Conservation (phyloP, 208 protist genomes). For the Dictyostelium gargantuum region DNA sequence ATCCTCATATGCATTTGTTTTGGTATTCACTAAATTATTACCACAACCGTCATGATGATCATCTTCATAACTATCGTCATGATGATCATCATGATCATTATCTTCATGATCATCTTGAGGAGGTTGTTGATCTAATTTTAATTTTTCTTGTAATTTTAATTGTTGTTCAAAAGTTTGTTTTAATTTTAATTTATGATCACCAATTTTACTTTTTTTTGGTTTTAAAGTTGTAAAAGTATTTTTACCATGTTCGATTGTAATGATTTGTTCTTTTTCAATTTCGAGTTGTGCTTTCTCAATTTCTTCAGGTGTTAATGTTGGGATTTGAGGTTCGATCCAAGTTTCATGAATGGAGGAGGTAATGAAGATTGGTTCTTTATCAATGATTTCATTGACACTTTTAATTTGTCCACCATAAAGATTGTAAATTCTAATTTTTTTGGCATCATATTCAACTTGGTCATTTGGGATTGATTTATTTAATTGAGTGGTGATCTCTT, state of each 20-base stretch:
- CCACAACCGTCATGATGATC: neutral
- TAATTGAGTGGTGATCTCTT: neutral
- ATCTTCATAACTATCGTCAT: neutral
- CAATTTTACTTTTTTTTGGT: neutral
- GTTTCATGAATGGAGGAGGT: neutral
- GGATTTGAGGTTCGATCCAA: neutral
- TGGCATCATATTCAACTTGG: neutral
- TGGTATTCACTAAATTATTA: too few species aligned
- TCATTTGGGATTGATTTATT: neutral
- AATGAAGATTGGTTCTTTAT: neutral
- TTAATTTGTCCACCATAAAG: conserved; percentile 26
- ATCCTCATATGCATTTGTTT: too few species aligned
- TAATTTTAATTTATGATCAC: neutral
- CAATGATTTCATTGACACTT: neutral
- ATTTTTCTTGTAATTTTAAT: neutral
- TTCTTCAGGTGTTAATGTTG: neutral
- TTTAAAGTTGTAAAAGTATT: neutral
- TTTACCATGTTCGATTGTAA: neutral
- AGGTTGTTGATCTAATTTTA: neutral
- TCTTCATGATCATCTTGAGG: neutral
- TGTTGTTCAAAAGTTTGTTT: neutral
- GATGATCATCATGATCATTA: neutral
- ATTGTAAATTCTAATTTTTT: conserved; percentile 1
- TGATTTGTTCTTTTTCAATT: neutral
- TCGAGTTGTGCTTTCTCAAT: neutral